These are phyloP conservation scores for Kuraishia piskuri DNA, from an alignment of 805 yeast genomes.

Conservation along the genomic window DNA sequence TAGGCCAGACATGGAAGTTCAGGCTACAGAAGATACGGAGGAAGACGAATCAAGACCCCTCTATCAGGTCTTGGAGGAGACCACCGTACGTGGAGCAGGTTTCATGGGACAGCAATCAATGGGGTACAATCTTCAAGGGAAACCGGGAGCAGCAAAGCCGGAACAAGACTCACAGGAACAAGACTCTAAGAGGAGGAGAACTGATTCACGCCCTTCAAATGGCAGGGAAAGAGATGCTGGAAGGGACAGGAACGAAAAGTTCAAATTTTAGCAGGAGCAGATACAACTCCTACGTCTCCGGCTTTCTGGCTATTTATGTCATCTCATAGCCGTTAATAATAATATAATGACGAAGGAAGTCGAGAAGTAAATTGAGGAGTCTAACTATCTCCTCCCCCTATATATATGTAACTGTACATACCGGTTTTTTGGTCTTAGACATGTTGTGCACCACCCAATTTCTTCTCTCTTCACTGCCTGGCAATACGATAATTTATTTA, in stretches of 20 bases:
- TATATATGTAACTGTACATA: too few species aligned
- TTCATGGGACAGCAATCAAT: slow-evolving; percentile 1
- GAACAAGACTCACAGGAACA: not conserved
- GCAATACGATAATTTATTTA: too few species aligned
- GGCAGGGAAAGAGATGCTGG: not conserved
- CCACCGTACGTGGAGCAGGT: not conserved
- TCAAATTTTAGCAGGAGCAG: not conserved
- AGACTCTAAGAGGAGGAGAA: not conserved
- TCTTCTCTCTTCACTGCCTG: too few species aligned
- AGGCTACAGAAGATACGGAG: slow-evolving; percentile 6
- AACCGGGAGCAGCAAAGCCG: not conserved
- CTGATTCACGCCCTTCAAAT: not conserved
- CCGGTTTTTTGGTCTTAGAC: too few species aligned
- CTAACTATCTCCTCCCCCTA: too few species aligned
- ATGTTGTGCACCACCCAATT: too few species aligned
- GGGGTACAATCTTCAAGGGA: not conserved
- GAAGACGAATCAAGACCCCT: slow-evolving; percentile 7
- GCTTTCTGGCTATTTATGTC: too few species aligned
- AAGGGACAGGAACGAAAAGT: not conserved
- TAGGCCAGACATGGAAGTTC: slow-evolving; percentile 9
- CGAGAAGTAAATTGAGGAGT: too few species aligned
- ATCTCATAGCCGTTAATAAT: too few species aligned
- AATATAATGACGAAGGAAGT: not conserved
- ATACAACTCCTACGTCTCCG: not conserved
- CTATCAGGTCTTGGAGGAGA: slow-evolving; percentile 3